phyloP scores from a whole-genome alignment of 169 alveolate genomes.

The Theileria annulata region DNA sequence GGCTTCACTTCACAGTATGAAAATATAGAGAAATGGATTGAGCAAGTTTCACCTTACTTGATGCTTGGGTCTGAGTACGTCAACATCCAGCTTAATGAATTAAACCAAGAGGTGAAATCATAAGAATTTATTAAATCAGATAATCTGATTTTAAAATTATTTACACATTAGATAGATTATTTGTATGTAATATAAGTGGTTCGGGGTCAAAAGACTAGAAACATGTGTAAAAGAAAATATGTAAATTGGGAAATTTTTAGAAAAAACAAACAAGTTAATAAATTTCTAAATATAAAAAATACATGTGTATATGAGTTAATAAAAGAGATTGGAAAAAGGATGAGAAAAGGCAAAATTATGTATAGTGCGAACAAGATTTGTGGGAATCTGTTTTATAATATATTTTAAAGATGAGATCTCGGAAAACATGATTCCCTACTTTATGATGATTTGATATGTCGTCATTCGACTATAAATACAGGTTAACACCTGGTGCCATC shows the following conservation, averaged over 20 bases:
- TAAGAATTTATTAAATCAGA: background rate
- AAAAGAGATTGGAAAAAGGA: background rate
- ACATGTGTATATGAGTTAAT: background rate
- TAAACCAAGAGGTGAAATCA: background rate
- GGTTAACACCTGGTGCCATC: conserved; percentile 36
- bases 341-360: background rate
- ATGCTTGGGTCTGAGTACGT: background rate
- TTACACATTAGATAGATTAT: background rate
- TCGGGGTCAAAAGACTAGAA: background rate
- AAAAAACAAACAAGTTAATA: too few species aligned
- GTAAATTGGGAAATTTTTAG: background rate
- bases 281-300: background rate
- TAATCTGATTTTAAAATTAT: background rate
- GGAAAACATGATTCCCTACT: background rate
- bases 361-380: conserved; percentile 2
- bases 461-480: conserved; percentile 18
- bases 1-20: background rate
- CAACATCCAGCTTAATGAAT: background rate
- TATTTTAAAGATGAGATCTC: background rate
- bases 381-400: conserved; percentile 1
- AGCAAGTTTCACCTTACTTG: conserved; percentile 6
- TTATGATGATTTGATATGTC: conserved; percentile 9
- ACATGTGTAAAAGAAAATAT: background rate
- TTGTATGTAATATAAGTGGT: background rate
- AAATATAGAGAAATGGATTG: background rate